Evolutionary conservation across 139 green algal genomes (phyloP), one percentile per base, ranked within the genome.

Genomic region (Klebsormidium nitens): DNA sequence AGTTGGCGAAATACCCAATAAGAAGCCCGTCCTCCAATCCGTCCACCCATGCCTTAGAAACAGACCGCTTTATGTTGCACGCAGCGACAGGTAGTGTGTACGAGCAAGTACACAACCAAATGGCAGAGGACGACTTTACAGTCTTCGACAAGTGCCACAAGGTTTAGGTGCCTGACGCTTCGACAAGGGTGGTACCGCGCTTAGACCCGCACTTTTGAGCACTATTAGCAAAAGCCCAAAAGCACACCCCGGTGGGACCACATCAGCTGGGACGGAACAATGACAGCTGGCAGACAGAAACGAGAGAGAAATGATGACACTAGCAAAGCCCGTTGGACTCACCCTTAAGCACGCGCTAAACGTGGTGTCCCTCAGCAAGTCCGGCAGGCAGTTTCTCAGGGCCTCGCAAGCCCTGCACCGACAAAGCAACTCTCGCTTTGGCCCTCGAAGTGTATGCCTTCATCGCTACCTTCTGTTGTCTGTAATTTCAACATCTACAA

Each of bases 301-400:
- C 17, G n/a, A 23, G 36, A 17, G 4, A 47, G 6, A 42, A 23
- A 55, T 50, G 38, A 26, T 26, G 36, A 5, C 36, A 66, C 8
- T 55, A 28, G 19, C 11, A 47, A 66, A 23, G 17, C 8, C 28
- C 38, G 52, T 56, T 50, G 36, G 19, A 69, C 64, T 31, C 55
- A 74, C 66, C 6, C 95, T 95, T 4, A 98, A 85, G 77, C 88
- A 96, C 8, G 84, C 79, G 0, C 88, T 95, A 80, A 99, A 98
- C 61, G 85, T 77, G 1, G 86, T 79, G 69, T 95, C 90, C 44
- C 87, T 79, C 46, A 99, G 82, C 46, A 91, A 88, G 59, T 94
- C 89, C 2, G 94, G 94, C 57, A 98, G 76, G 78, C 91, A 98
- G 59, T 92, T 87, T 3, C 91, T 82, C 77, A 99, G 79, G 14